Base-by-base conservation (phyloP, 495 filamentous ascomycete genomes). In the Pseudevernia furfuracea region DNA sequence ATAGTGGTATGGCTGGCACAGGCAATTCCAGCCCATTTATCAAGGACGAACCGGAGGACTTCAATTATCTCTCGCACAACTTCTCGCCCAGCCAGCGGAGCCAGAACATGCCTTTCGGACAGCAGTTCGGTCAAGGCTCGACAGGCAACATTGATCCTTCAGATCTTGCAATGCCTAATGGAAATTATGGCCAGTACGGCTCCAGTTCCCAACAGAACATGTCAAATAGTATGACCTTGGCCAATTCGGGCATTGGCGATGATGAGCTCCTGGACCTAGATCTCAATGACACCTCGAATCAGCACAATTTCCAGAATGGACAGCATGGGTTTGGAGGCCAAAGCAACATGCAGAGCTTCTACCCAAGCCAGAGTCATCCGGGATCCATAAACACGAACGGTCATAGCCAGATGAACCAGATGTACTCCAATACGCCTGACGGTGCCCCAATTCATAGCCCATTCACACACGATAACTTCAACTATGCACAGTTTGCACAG, bases 391-490 rank as follows among this genome's bases (percentile, higher is more conserved):
- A 77, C 53, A 77, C 80, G 72, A 81, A 77, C 63, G 78, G 80
- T 62, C 79, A 77, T 25, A 75, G 72, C 60, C 82, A 86, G 38
- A 83, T 89, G 71, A 88, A 86, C 37, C 85, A 89, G 39, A 78
- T 87, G 62, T 96, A 85, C 73, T 96, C 92, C 36, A 87, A 87
- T 68, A 96, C 91, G 4, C 92, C 91, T 11, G 92, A 96, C 56
- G 89, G 89, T 30, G 86, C 88, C 55, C 91, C 91, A 7, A 92
- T 95, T 65, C 87, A 90, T 68, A 95, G 90, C 70, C 92, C 92
- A 0, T 96, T 92, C 67, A 81, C 87, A 34, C 83, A 90, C 58
- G 77, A 75, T 65, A 86, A 82, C 69, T 93, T 91, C 76, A 83
- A 85, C 71, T 88, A 87, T 63, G 79, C 82, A 17, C 88, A 90